These are phyloP conservation scores for Dendrobium catenatum DNA, from an alignment of 106 monocot genomes.

Conservation along the genomic window DNA sequence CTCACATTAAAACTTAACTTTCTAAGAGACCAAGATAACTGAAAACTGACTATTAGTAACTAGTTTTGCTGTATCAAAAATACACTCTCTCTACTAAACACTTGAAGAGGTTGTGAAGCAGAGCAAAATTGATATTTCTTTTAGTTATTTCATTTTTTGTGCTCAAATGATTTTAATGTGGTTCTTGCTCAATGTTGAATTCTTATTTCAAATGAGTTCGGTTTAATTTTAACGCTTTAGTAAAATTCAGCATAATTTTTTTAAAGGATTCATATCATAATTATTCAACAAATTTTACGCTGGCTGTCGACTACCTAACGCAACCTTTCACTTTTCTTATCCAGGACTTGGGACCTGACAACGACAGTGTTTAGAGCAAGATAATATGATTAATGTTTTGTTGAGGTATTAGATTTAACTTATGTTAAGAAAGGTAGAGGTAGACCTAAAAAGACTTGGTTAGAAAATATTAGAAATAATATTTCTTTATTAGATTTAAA, in stretches of 20 bases:
- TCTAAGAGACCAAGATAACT: not conserved
- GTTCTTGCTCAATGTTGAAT: not conserved
- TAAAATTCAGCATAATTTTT: not conserved
- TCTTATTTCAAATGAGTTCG: not conserved
- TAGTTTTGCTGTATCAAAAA: not conserved
- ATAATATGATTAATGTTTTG: too few relatives aligned
- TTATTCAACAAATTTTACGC: too few relatives aligned
- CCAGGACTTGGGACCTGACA: too few relatives aligned
- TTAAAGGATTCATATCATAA: too few relatives aligned
- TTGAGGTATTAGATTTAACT: too few relatives aligned
- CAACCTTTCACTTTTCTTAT: too few relatives aligned
- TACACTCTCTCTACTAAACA: not conserved
- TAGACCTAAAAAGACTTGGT: too few relatives aligned
- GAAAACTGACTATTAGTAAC: not conserved
- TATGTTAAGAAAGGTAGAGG: too few relatives aligned
- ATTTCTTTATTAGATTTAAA: too few relatives aligned
- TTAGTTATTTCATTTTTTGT: not conserved
- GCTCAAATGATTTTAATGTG: not conserved
- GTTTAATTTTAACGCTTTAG: not conserved
- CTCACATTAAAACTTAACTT: not conserved
- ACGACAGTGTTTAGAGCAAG: too few relatives aligned
- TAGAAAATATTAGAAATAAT: too few relatives aligned
- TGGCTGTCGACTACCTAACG: too few relatives aligned
- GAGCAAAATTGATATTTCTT: not conserved
- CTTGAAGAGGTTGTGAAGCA: not conserved